phyloP scores from a whole-genome alignment of 2,329 filamentous ascomycete species.

The Aspergillus tubingensis region DNA sequence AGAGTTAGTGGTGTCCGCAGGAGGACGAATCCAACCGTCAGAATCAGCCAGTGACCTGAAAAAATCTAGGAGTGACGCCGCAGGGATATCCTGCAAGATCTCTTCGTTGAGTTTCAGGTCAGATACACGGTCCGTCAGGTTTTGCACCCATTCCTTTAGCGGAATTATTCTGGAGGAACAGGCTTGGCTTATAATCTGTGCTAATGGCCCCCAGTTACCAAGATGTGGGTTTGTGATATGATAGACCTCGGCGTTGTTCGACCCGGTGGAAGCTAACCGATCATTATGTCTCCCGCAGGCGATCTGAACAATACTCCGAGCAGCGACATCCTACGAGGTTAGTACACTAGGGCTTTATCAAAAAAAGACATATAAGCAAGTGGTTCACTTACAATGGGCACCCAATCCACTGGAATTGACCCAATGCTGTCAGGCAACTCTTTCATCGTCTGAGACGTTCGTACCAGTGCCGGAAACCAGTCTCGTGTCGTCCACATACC shows the following conservation, averaged over 20 bases:
- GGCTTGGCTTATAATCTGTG: not conserved
- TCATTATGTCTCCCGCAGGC: not conserved
- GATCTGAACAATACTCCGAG: not conserved
- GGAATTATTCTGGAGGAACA: not conserved
- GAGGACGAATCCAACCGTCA: too few species aligned
- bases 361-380: too few species aligned
- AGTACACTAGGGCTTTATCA: not conserved
- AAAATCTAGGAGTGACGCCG: not conserved
- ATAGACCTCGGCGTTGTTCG: not conserved
- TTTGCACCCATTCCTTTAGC: not conserved
- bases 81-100: not conserved
- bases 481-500: constrained; percentile 9
- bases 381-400: not conserved
- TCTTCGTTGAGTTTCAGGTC: not conserved
- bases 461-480: constrained; percentile 8
- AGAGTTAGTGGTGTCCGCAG: not conserved
- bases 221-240: not conserved
- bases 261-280: too few species aligned
- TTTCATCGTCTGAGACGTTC: not conserved
- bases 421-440: constrained; percentile 3
- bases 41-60: not conserved
- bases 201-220: not conserved
- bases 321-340: not conserved
- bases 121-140: not conserved
- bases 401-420: constrained; percentile 5